Conservation (phyloP, 2,329 filamentous ascomycete genomes). For the Xylaria sp. region DNA sequence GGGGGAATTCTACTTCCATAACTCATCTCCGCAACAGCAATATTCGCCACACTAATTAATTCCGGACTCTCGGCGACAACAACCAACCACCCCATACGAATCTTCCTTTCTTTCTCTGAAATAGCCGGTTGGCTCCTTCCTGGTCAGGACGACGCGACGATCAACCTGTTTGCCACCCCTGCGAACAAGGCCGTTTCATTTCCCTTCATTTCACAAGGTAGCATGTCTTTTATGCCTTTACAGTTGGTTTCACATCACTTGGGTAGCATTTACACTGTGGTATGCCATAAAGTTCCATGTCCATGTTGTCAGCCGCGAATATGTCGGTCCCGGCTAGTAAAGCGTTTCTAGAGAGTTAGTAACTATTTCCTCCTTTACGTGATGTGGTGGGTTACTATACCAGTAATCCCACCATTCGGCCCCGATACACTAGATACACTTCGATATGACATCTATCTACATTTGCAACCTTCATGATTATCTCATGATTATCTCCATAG, state of each 20-base stretch:
- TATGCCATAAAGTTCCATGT: background rate
- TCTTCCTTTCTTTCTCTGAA: background rate
- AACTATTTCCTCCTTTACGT: background rate
- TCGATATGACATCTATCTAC: too few relatives aligned
- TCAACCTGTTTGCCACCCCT: background rate
- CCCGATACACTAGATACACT: too few relatives aligned
- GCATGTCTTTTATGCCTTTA: background rate
- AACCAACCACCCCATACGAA: background rate
- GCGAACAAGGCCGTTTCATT: background rate
- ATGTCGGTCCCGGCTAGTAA: background rate
- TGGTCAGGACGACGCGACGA: background rate
- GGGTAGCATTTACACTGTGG: background rate
- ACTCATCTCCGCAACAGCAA: background rate
- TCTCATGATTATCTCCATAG: too few relatives aligned
- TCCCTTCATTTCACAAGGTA: too few relatives aligned
- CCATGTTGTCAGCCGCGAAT: background rate
- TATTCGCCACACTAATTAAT: background rate
- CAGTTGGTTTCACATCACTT: background rate
- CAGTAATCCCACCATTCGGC: background rate
- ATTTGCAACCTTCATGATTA: too few relatives aligned
- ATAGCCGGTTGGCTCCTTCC: conserved; percentile 6
- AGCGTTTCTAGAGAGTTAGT: background rate
- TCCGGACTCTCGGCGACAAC: background rate
- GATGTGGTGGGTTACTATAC: background rate
- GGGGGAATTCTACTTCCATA: background rate